phyloP scores from a whole-genome alignment of 2,329 filamentous ascomycete genomes.

The Incumbomyces delicatus region DNA sequence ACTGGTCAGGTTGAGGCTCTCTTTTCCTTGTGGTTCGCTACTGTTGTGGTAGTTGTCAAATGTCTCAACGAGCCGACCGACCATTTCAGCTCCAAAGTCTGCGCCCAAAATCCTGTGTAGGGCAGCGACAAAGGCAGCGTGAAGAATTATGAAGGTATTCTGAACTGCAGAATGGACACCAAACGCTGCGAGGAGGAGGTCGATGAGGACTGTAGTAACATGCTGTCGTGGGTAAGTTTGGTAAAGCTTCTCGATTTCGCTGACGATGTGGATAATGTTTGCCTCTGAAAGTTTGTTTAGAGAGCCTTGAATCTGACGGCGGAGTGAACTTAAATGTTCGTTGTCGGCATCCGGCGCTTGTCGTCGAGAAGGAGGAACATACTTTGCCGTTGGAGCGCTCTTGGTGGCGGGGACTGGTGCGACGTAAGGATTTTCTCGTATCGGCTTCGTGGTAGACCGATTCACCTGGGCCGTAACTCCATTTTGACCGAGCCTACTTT shows the following conservation, averaged over 20 bases:
- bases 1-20: conserved; percentile 66
- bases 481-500: conserved; percentile 30
- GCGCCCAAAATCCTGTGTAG: conserved; percentile 78
- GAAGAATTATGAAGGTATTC: conserved; percentile 83
- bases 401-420: conserved; percentile 47
- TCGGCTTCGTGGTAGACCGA: conserved; percentile 26
- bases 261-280: conserved; percentile 74
- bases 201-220: conserved; percentile 70
- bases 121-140: conserved; percentile 80
- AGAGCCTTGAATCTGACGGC: conserved; percentile 73
- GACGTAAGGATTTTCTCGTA: conserved; percentile 78
- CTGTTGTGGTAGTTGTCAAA: conserved; percentile 57
- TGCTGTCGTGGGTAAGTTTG: conserved; percentile 74
- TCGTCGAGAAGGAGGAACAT: conserved; percentile 78
- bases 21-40: conserved; percentile 42
- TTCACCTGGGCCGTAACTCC: conserved; percentile 15
- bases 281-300: conserved; percentile 89
- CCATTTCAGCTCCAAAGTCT: conserved; percentile 78
- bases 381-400: conserved; percentile 53
- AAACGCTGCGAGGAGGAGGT: conserved; percentile 68
- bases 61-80: conserved; percentile 66
- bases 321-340: conserved; percentile 59
- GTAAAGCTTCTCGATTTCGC: conserved; percentile 75
- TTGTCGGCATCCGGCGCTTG: conserved; percentile 52
- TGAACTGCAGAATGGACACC: conserved; percentile 67